Conservation (phyloP, 805 yeast species). For the Kodamaea kaohsiungensis region DNA sequence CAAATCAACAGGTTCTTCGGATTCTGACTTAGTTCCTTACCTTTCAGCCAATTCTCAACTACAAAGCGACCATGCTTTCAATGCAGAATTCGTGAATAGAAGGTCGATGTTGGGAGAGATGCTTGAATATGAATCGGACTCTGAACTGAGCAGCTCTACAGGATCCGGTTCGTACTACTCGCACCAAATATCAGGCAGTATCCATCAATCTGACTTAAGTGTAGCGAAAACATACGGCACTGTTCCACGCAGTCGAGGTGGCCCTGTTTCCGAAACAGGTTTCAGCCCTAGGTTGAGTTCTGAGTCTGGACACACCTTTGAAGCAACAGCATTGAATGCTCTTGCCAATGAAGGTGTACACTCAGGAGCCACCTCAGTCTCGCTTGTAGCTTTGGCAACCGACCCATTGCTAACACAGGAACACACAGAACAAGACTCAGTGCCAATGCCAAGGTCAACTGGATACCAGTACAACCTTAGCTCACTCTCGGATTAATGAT, state of each 20-base stretch:
- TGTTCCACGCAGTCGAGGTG: constrained; percentile 2
- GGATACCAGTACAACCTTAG: constrained; percentile 10
- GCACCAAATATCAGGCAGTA: constrained; percentile 7
- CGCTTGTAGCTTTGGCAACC: neutral
- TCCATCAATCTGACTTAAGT: constrained; percentile 14
- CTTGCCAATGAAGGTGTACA: neutral
- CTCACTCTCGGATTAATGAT: neutral
- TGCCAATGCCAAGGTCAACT: constrained; percentile 4
- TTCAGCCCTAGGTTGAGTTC: neutral
- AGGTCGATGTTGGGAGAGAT: constrained; percentile 45
- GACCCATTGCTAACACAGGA: neutral
- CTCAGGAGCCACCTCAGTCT: neutral
- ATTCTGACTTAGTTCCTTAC: neutral
- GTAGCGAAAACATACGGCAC: constrained; percentile 20
- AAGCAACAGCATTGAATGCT: constrained; percentile 1
- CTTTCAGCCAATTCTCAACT: neutral
- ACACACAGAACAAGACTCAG: neutral
- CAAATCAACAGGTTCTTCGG: neutral
- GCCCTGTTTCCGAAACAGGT: neutral
- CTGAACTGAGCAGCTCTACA: constrained; percentile 14
- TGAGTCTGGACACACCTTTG: neutral
- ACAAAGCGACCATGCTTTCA: constrained; percentile 22
- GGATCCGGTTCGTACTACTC: neutral
- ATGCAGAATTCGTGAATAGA: constrained; percentile 30
- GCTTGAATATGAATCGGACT: constrained; percentile 44